These are phyloP conservation scores for Daldinia grandis DNA, from an alignment of 495 filamentous ascomycete species.

Conservation along the genomic window DNA sequence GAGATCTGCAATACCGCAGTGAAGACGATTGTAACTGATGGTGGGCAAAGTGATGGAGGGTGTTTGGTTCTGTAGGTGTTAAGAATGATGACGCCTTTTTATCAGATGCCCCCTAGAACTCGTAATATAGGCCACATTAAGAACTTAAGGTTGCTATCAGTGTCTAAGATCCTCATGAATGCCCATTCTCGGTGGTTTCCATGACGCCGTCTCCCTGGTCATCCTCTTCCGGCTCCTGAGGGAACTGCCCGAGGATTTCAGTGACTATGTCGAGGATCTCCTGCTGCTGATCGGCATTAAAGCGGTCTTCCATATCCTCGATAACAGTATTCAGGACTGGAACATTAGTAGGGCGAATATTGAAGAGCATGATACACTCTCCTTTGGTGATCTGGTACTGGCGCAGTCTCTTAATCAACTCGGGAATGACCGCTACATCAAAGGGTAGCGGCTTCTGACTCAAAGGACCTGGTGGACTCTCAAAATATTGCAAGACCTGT, in stretches of 20 bases:
- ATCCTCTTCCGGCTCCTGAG: conserved; percentile 33
- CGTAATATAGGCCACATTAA: not conserved
- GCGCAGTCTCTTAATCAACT: conserved; percentile 50
- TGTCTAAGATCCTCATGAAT: conserved; percentile 16
- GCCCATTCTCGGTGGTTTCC: conserved; percentile 46
- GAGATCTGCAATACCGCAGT: conserved; percentile 78
- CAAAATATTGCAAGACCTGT: conserved; percentile 52
- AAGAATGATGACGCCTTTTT: not conserved
- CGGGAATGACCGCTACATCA: conserved; percentile 42
- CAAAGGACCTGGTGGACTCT: conserved; percentile 51
- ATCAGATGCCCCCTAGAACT: not conserved
- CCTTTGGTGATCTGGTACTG: conserved; percentile 55
- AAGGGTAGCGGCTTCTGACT: conserved; percentile 52
- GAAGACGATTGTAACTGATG: conserved; percentile 61
- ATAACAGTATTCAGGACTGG: conserved; percentile 52
- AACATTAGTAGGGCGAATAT: conserved; percentile 51
- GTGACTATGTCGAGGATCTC: conserved; percentile 53
- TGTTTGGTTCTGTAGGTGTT: conserved; percentile 49
- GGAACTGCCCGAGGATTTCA: conserved; percentile 54
- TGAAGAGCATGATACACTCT: conserved; percentile 56
- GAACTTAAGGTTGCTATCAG: not conserved
- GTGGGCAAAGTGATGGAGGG: conserved; percentile 56
- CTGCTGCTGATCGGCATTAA: conserved; percentile 52
- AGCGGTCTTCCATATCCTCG: conserved; percentile 57
- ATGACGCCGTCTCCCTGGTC: conserved; percentile 34